Base-by-base conservation (phyloP, 768 basidiomycete genomes). In the Paxillus rubicundulus region DNA sequence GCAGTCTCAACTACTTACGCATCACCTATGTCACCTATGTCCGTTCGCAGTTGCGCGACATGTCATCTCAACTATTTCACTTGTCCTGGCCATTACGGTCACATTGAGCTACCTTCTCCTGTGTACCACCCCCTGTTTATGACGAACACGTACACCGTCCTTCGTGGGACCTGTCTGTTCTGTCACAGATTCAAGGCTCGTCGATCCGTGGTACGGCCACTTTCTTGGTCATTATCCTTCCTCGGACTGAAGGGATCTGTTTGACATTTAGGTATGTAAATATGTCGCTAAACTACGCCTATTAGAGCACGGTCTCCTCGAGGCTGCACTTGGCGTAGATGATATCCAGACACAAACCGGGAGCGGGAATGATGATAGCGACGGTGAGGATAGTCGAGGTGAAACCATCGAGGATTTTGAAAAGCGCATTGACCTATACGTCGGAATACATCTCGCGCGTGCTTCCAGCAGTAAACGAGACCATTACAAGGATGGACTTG, bases 91-190 rank as follows among this genome's bases (percentile, higher is more conserved):
- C 97, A 99, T 71, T 99, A 89, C 72, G 97, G 97, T 18, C 97
- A 98, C 70, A 96, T 99, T 55, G 93, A 98, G 55, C 81, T 99
- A 6, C 94, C 96, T 17, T 82, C 89, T 16, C 95, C 97, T 13
- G 92, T 98, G 2, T 98, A 90, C 66, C 96, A 99, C 64, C 97
- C 97, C 0, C 74, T 99, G 36, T 99, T 98, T 72, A 92, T 98
- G 85, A 77, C 79, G 30, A 91, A 95, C 62, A 86, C 89, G 77
- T 95, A 86, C 67, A 87, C 87, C 57, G 74, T 98, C 42, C 75
- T 99, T 18, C 84, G 95, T 52, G 87, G 87, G 34, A 84, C 84
- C 13, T 99, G 97, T 74, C 72, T 96, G 68, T 98, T 89, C 72
- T 99, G 97, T 71, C 97, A 99, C 70, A 80, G 77, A 57, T 97